Conservation (phyloP, 2,329 filamentous ascomycete species). For the Helicocarpus griseus region DNA sequence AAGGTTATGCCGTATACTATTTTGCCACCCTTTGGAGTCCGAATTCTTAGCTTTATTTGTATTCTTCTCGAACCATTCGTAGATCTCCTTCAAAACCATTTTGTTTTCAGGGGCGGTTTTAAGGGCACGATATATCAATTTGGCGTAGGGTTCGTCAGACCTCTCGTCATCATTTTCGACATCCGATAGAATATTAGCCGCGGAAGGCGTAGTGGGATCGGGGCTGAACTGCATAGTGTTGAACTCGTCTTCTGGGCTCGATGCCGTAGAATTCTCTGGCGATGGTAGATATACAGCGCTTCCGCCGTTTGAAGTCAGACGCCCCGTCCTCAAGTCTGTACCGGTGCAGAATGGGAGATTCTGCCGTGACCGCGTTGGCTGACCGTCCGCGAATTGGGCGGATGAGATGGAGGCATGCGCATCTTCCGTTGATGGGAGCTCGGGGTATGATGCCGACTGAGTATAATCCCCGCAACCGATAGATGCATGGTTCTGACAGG, state of each 20-base stretch:
- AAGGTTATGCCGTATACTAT: constrained; percentile 89
- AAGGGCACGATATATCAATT: constrained; percentile 69
- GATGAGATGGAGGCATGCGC: background rate
- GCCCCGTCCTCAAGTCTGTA: background rate
- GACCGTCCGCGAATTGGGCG: background rate
- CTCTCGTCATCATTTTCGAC: constrained; percentile 13
- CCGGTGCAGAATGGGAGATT: background rate
- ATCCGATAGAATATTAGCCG: constrained; percentile 17
- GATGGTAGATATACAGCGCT: constrained; percentile 7
- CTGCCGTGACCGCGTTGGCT: background rate
- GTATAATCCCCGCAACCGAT: background rate
- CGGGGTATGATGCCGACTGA: background rate
- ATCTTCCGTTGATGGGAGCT: background rate
- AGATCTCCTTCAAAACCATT: constrained; percentile 78
- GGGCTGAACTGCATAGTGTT: background rate
- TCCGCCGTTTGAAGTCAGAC: background rate
- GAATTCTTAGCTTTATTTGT: constrained; percentile 61
- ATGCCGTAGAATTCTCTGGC: constrained; percentile 8
- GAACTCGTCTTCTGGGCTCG: constrained; percentile 9
- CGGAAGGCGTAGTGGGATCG: constrained; percentile 5
- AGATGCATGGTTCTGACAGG: background rate
- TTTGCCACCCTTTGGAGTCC: constrained; percentile 72
- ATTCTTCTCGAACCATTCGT: constrained; percentile 77
- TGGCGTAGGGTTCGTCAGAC: constrained; percentile 56
- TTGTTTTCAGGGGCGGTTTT: constrained; percentile 55